Evolutionary conservation across 768 basidiomycete genomes (phyloP).

Genomic region (Rhizopogon sp.): DNA sequence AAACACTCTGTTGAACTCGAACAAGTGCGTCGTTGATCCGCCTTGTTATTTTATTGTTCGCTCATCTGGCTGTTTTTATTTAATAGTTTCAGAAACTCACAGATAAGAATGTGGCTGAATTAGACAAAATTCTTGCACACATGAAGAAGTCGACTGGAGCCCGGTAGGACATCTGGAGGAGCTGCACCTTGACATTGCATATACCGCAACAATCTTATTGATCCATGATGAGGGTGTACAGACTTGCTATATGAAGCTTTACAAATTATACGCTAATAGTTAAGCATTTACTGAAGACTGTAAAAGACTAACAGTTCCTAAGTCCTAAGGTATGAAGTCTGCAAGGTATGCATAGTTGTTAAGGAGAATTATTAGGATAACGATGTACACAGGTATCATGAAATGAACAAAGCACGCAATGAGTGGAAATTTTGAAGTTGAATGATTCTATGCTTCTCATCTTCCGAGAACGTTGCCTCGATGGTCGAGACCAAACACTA

Average conservation of each 20-base stretch:
- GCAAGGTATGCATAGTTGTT: not conserved
- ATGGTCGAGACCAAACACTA: slow-evolving; percentile 24
- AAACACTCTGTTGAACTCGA: slow-evolving; percentile 69
- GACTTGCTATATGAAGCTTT: too few species aligned
- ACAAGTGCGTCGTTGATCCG: slow-evolving; percentile 43
- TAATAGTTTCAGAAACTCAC: slow-evolving; percentile 70
- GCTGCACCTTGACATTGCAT: not conserved
- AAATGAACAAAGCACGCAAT: slow-evolving; percentile 1
- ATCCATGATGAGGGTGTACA: not conserved
- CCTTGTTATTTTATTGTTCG: not conserved
- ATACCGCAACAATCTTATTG: not conserved
- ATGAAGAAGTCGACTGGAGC: slow-evolving; percentile 52
- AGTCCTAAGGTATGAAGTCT: not conserved
- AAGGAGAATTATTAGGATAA: not conserved
- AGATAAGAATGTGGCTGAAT: slow-evolving; percentile 55
- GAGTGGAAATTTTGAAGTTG: not conserved
- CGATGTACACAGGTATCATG: not conserved
- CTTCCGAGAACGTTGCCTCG: slow-evolving; percentile 12
- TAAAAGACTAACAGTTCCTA: not conserved
- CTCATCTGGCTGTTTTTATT: slow-evolving; percentile 2
- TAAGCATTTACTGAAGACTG: not conserved
- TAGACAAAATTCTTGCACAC: slow-evolving; percentile 60
- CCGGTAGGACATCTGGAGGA: slow-evolving; percentile 10
- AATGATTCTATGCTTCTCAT: not conserved
- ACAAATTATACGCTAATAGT: too few species aligned